Evolutionary conservation across 257 asterid genomes (phyloP), one percentile per base, ranked within the genome.

Genomic region (Penstemon barbatus): DNA sequence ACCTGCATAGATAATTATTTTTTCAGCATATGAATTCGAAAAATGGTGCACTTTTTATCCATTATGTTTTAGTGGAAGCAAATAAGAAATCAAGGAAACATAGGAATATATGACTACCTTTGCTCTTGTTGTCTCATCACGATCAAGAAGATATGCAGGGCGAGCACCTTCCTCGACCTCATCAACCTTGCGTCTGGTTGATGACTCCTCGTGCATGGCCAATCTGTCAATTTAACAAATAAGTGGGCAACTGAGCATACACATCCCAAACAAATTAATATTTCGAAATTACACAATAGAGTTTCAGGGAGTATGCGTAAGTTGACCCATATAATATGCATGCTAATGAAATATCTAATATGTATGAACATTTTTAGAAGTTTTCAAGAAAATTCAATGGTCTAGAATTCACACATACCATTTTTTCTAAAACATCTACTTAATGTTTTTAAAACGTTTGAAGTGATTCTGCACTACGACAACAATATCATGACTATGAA

Each of bases 71-170:
- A 46, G 15, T 12, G 2, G 4, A 5, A 56, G 6, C 43, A 66
- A 19, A 2, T 25, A 40, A 19, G 56, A 73, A 52, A 50, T 38
- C 33, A 62, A 45, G 66, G 8, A 55, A 62, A 57, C 39, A 8
- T 3, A 67, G 8, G 39, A 67, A 70, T 13, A 58, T 1, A 58
- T 56, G 51, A 59, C 52, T 75, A 81, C 99, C 97, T 93, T 93
- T 0, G 96, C 95, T 74, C 99, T 82, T 15, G 96, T 80, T 42
- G 97, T 90, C 68, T 81, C 86, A 41, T 93, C 96, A 90, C 99
- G 99, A 75, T 93, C 99, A 61, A 93, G 90, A 73, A 93, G 95
- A 79, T 93, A 93, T 25, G 97, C 95, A 78, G 99, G 99, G 74
- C 87, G 69, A 71, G 99, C 97, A 15, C 99, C 97, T 43, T 89